Evolutionary conservation across 495 filamentous ascomycete genomes (phyloP).

Genomic region (Xylaria bambusicola): DNA sequence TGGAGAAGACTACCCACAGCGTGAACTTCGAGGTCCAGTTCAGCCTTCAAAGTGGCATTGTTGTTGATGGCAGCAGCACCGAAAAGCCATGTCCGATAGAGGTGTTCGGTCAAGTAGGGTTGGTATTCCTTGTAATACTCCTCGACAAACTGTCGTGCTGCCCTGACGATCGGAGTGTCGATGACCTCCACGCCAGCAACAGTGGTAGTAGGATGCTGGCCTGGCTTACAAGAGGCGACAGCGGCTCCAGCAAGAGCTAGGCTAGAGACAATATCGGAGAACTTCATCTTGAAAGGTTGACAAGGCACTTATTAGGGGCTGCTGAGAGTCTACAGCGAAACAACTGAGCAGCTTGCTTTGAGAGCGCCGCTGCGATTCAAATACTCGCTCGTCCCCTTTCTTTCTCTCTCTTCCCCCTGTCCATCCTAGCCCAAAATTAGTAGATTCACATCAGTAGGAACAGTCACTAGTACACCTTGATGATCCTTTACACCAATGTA

Average conservation of each 20-base stretch:
- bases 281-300: no score
- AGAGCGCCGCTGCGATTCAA: neutral
- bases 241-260: slow-evolving; percentile 9
- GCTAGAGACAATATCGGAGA: slow-evolving; percentile 11
- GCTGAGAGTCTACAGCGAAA: neutral
- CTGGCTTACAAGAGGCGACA: neutral
- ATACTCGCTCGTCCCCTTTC: neutral
- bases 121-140: slow-evolving; percentile 12
- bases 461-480: neutral
- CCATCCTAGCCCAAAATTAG: neutral
- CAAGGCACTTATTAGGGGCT: slow-evolving; percentile 1
- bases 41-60: slow-evolving; percentile 35
- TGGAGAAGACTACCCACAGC: slow-evolving; percentile 54
- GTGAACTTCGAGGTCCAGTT: slow-evolving; percentile 49
- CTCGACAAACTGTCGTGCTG: neutral
- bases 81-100: slow-evolving; percentile 9
- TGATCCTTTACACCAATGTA: neutral
- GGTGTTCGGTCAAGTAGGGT: slow-evolving; percentile 6
- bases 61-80: slow-evolving; percentile 26
- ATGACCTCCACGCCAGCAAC: slow-evolving; percentile 12
- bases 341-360: neutral
- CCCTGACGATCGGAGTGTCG: slow-evolving; percentile 13
- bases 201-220: neutral
- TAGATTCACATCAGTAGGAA: neutral
- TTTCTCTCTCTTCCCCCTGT: no score